Percentiles rank a stretch among this genome's conserved stretches.
Evolutionary conservation across 75 land plant species (phyloP).

Genomic region (Sequoiadendron giganteum): DNA sequence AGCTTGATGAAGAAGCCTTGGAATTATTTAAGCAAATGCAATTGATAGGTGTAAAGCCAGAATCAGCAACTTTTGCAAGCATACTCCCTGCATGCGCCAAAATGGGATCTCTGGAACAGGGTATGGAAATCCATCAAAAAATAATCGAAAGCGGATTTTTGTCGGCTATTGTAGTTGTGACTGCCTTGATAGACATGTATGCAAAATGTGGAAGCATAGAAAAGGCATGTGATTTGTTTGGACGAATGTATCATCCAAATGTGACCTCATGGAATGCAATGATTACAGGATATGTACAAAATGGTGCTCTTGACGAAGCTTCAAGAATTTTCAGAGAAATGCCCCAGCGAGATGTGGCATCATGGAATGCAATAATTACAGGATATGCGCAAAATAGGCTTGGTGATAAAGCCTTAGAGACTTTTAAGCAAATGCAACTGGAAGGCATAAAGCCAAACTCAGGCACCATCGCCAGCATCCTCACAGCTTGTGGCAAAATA

Average conservation of each 20-base stretch:
- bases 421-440: slow-evolving; percentile 16
- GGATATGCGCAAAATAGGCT: slow-evolving; percentile 27
- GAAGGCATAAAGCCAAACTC: slow-evolving; percentile 22
- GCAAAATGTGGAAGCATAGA: slow-evolving; percentile 42
- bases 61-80: slow-evolving; percentile 41
- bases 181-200: slow-evolving; percentile 69
- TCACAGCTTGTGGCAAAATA: slow-evolving; percentile 16
- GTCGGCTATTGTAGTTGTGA: slow-evolving; percentile 28
- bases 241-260: slow-evolving; percentile 12
- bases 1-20: slow-evolving; percentile 33
- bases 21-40: slow-evolving; percentile 34
- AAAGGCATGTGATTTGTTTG: slow-evolving; percentile 20
- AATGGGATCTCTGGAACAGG: slow-evolving; percentile 35
- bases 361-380: slow-evolving; percentile 34
- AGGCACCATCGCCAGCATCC: slow-evolving; percentile 18
- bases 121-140: slow-evolving; percentile 39
- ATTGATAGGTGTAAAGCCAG: slow-evolving; percentile 14
- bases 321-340: slow-evolving; percentile 23
- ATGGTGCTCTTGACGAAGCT: slow-evolving; percentile 10
- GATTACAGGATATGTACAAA: slow-evolving; percentile 13
- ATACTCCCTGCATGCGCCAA: slow-evolving; percentile 42
- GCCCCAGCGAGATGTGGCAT: slow-evolving; percentile 19
- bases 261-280: slow-evolving; percentile 29
- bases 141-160: slow-evolving; percentile 38
- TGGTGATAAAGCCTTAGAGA: not conserved